Percentiles rank a stretch among this genome's conserved stretches.
phyloP scores from a whole-genome alignment of 352 stramenopile genomes.

The Saprolegnia diclina region DNA sequence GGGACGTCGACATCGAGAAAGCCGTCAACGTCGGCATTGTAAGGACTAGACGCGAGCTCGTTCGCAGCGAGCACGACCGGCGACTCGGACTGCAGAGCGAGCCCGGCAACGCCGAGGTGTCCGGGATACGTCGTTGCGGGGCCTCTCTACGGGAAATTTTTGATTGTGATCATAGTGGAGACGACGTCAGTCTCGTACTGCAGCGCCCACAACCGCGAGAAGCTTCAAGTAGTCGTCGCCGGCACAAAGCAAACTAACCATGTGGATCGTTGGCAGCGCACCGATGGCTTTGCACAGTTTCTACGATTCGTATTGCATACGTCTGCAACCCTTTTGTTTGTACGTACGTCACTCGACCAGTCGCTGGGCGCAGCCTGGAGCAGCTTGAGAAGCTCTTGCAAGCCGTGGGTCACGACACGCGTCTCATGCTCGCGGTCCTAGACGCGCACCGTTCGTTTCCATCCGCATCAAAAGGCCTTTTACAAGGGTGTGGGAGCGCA shows the following conservation, averaged over 20 bases:
- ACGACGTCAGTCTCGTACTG: neutral
- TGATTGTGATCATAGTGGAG: too few species aligned
- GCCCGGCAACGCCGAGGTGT: neutral
- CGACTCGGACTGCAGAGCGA: neutral
- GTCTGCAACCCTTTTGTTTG: too few species aligned
- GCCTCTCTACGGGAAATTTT: too few species aligned
- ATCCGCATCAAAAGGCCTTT: too few species aligned
- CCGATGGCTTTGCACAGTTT: neutral
- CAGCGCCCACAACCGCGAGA: neutral
- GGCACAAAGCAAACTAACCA: neutral
- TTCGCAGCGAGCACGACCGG: neutral
- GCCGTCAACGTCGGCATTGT: neutral
- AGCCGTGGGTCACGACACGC: too few species aligned
- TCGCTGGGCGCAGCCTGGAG: too few species aligned
- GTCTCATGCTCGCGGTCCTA: too few species aligned
- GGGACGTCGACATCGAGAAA: neutral
- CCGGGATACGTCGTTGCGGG: neutral
- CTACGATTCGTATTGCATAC: neutral
- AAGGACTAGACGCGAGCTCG: neutral
- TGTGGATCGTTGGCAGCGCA: neutral
- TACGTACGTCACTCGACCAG: too few species aligned
- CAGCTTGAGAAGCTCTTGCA: too few species aligned
- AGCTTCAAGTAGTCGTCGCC: neutral
- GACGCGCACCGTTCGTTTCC: too few species aligned
- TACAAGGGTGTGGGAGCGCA: neutral